phyloP scores from a whole-genome alignment of 805 yeast species.

The Teunomyces atbi region DNA sequence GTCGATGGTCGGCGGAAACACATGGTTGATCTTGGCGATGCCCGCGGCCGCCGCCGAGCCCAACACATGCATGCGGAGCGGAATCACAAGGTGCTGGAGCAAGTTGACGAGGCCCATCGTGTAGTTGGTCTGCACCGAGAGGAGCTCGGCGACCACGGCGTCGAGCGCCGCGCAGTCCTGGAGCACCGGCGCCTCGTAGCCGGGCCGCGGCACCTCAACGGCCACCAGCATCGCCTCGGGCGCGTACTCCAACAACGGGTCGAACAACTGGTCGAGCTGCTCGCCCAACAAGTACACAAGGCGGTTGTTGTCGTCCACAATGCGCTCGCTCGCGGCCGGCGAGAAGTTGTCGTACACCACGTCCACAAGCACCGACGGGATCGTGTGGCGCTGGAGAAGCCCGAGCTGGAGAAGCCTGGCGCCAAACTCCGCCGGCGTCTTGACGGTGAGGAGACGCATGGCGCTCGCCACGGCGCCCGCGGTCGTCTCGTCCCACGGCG shows the following conservation, averaged over 20 bases:
- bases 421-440: slow-evolving; percentile 60
- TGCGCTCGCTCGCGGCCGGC: slow-evolving; percentile 24
- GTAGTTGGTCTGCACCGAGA: slow-evolving; percentile 69
- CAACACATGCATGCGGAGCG: slow-evolving; percentile 68
- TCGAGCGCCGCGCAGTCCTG: slow-evolving; percentile 21
- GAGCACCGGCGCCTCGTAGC: slow-evolving; percentile 8
- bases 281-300: slow-evolving; percentile 77
- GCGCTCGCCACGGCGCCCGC: slow-evolving; percentile 78
- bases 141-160: slow-evolving; percentile 63
- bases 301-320: slow-evolving; percentile 67
- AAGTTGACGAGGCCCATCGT: slow-evolving; percentile 72
- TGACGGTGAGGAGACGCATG: slow-evolving; percentile 54
- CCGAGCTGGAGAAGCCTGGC: slow-evolving; percentile 55
- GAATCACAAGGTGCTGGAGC: slow-evolving; percentile 75
- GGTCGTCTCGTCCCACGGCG: slow-evolving; percentile 66
- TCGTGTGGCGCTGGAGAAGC: slow-evolving; percentile 47
- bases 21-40: slow-evolving; percentile 64
- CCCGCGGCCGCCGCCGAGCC: slow-evolving; percentile 54
- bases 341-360: slow-evolving; percentile 63
- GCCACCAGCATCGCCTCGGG: slow-evolving; percentile 80
- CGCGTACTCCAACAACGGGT: slow-evolving; percentile 85
- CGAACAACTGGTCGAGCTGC: slow-evolving; percentile 84
- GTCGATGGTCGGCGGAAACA: slow-evolving; percentile 94
- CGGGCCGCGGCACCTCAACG: slow-evolving; percentile 57
- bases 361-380: slow-evolving; percentile 63